Percentiles rank a stretch among this genome's conserved stretches.
phyloP scores from a whole-genome alignment of 1,284 basidiomycete genomes.

The Ustilago nuda region DNA sequence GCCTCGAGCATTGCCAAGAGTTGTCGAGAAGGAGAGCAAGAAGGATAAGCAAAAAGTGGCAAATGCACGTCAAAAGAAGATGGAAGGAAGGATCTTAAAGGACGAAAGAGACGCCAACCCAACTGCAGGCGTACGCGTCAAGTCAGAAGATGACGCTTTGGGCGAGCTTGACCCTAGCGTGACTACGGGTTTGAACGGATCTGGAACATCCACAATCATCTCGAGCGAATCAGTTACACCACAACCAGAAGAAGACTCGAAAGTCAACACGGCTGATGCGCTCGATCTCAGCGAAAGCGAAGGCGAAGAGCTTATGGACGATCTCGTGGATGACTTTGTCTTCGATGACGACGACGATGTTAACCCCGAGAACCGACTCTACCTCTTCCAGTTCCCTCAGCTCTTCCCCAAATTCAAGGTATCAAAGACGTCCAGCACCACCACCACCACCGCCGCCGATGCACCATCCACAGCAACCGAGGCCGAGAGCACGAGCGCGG shows the following conservation, averaged over 20 bases:
- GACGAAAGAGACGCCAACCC: conserved; percentile 23
- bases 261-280: conserved; percentile 77
- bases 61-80: conserved; percentile 67
- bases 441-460: background rate
- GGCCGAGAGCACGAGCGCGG: background rate
- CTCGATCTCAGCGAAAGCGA: conserved; percentile 86
- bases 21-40: conserved; percentile 63
- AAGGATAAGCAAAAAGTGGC: conserved; percentile 69
- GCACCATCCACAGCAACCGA: conserved; percentile 8
- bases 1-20: conserved; percentile 79
- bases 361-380: conserved; percentile 75
- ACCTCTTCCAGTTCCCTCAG: conserved; percentile 92
- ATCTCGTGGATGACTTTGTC: conserved; percentile 83
- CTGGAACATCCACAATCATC: conserved; percentile 6
- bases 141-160: conserved; percentile 45
- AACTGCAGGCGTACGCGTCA: conserved; percentile 27
- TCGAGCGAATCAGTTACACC: conserved; percentile 38
- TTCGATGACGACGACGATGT: conserved; percentile 56
- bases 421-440: conserved; percentile 10
- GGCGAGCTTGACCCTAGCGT: conserved; percentile 11
- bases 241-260: conserved; percentile 58
- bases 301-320: conserved; percentile 85
- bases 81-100: conserved; percentile 66
- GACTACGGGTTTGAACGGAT: conserved; percentile 1
- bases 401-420: conserved; percentile 81